Base-by-base conservation (phyloP, 1,284 basidiomycete species). In the Leccinum fuscescens region DNA sequence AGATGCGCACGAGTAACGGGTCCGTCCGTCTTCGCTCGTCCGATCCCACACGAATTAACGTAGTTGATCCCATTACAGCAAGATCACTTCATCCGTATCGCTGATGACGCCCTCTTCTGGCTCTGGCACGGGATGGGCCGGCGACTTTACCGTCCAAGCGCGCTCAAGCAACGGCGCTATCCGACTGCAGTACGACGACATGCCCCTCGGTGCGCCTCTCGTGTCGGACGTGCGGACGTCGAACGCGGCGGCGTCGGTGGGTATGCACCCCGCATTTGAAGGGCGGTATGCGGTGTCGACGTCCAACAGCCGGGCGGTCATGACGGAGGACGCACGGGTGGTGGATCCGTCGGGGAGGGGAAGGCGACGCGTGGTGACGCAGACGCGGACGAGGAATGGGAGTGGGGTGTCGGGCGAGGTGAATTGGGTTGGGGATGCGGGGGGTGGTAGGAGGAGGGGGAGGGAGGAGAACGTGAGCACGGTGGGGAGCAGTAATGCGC, bases 211-310 rank as follows among this genome's bases (percentile, higher is more conserved):
- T 14, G 68, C 75, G 0, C 63, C 55, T 6, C 73, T 82, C 20
- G 59, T 52, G 2, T 68, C 80, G 11, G 61, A 67, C 1, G 78
- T 65, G 14, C 64, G 62, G 15, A 79, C 79, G 1, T 69, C 76
- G 4, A 83, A 84, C 51, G 61, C 69, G 0, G 64, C 65, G 0
- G 77, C 74, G 9, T 57, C 46, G 3, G 74, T 82, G 12, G 65
- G 59, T 22, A 66, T 84, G 54, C 74, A 78, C 27, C 69, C 76
- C 2, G 66, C 77, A 1, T 84, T 72, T 54, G 78, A 83, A 61
- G 82, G 82, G 4, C 65, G 62, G 3, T 79, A 78, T 54, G 63
- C 70, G 0, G 64, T 80, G 31, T 33, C 58, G n/a, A 76, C 79
- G 17, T 75, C 76, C 2, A 68, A 73, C 6, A 61, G 62, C 3